A percentile compares a stretch with the other conserved stretches of the same genome.
Conservation (phyloP, 495 filamentous ascomycete species). For the Tuber calosporum region DNA sequence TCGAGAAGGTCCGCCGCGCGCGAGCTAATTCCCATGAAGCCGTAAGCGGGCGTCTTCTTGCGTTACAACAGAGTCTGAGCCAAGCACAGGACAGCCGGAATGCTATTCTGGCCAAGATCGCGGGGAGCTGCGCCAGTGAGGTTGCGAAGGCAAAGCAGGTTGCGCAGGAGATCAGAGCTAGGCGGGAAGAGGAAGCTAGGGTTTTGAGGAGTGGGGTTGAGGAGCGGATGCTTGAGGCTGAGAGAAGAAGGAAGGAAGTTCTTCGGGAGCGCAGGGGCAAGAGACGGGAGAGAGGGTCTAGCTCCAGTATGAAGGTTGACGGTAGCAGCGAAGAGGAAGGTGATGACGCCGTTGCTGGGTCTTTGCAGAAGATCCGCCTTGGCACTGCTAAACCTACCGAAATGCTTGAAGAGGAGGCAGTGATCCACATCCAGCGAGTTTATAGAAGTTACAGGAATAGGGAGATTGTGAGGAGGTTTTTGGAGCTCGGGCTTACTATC, state of each 20-base stretch:
- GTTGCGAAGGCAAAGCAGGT: constrained; percentile 88
- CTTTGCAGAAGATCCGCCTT: constrained; percentile 57
- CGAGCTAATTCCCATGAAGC: constrained; percentile 72
- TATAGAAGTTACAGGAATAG: constrained; percentile 62
- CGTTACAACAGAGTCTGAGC: constrained; percentile 70
- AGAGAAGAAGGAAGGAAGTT: constrained; percentile 32
- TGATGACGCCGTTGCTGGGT: constrained; percentile 48
- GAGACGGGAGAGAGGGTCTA: constrained; percentile 30
- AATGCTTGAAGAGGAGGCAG: constrained; percentile 62
- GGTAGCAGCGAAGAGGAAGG: constrained; percentile 28
- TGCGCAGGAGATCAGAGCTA: constrained; percentile 85
- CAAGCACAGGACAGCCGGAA: constrained; percentile 87
- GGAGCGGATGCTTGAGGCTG: constrained; percentile 38
- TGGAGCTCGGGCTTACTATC: constrained; percentile 62
- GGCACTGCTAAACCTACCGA: constrained; percentile 56
- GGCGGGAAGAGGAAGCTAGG: constrained; percentile 75
- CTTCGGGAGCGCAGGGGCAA: constrained; percentile 35
- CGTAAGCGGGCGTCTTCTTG: constrained; percentile 48
- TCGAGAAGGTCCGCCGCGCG: constrained; percentile 92
- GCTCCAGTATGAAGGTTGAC: constrained; percentile 14
- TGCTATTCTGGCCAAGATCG: constrained; percentile 84
- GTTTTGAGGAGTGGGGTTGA: constrained; percentile 48
- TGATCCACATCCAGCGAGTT: constrained; percentile 62
- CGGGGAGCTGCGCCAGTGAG: constrained; percentile 89
- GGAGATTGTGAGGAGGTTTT: constrained; percentile 59